Conservation (phyloP, 768 basidiomycete genomes). For the Serendipita vermifera region DNA sequence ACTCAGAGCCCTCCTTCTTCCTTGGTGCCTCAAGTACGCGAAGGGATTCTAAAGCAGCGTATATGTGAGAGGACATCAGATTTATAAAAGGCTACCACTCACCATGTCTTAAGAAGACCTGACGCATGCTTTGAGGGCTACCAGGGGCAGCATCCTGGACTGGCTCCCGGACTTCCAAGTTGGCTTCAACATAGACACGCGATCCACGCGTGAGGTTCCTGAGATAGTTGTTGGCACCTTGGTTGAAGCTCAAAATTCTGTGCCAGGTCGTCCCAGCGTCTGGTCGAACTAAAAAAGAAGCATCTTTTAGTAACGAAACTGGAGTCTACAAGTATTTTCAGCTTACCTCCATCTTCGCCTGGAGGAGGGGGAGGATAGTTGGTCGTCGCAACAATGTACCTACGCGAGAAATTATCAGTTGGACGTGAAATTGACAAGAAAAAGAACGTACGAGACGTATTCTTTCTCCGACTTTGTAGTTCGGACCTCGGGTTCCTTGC, state of each 20-base stretch:
- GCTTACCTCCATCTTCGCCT: conserved; percentile 49
- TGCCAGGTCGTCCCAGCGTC: conserved; percentile 58
- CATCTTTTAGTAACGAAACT: conserved; percentile 5
- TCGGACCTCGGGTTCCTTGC: conserved; percentile 55
- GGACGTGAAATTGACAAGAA: background rate
- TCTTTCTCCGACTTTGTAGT: conserved; percentile 62
- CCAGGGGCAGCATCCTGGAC: conserved; percentile 50
- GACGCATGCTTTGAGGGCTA: conserved; percentile 60
- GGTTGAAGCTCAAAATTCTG: conserved; percentile 58
- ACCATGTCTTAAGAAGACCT: conserved; percentile 77
- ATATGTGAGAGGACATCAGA: background rate
- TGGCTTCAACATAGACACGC: conserved; percentile 70
- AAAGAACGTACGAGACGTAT: conserved; percentile 50
- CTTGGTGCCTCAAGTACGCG: background rate
- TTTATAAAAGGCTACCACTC: conserved; percentile 16
- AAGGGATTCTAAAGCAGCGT: background rate
- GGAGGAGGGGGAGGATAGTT: conserved; percentile 46
- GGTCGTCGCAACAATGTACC: conserved; percentile 65
- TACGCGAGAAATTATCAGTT: conserved; percentile 24
- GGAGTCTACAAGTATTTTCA: background rate
- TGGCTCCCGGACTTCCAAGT: conserved; percentile 52
- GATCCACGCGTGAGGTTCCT: conserved; percentile 52
- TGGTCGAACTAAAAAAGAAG: conserved; percentile 33
- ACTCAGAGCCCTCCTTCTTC: background rate
- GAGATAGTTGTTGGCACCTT: conserved; percentile 48